Conservation (phyloP, 2,329 filamentous ascomycete genomes). For the Cladophialophora exuberans region DNA sequence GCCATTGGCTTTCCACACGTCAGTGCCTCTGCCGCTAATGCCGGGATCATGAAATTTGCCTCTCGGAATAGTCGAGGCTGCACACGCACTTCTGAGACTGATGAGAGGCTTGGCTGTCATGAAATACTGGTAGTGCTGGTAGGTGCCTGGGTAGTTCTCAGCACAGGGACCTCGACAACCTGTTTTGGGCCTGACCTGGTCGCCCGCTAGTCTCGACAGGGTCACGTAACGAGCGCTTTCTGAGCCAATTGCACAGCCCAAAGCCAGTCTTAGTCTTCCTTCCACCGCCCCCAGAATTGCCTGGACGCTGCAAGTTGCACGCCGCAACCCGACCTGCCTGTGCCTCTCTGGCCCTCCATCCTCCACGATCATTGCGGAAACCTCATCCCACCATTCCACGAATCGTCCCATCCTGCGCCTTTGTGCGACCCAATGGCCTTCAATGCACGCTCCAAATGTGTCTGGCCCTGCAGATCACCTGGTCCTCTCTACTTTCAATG, state of each 20-base stretch:
- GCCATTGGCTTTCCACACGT: slow-evolving; percentile 4
- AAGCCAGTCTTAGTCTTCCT: neutral
- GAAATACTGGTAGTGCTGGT: neutral
- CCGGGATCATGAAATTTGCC: slow-evolving; percentile 15
- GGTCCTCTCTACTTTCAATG: neutral
- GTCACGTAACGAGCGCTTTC: slow-evolving; percentile 25
- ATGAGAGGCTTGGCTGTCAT: neutral
- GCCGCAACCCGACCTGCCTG: neutral
- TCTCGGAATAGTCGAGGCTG: neutral
- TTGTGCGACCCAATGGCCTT: slow-evolving; percentile 8
- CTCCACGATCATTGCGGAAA: neutral
- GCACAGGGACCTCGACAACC: slow-evolving; percentile 2
- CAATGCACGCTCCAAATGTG: neutral
- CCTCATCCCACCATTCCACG: slow-evolving; percentile 1
- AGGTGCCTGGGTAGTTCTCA: neutral
- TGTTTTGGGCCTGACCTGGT: slow-evolving; percentile 10
- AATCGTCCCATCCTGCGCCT: neutral
- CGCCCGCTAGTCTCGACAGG: slow-evolving; percentile 19
- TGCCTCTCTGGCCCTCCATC: neutral
- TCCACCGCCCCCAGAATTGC: slow-evolving; percentile 8
- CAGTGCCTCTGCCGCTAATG: slow-evolving; percentile 9
- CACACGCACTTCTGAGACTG: slow-evolving; percentile 1
- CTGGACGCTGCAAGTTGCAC: slow-evolving; percentile 7
- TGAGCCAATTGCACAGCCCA: slow-evolving; percentile 18
- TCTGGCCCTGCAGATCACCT: slow-evolving; percentile 9